Conservation (phyloP, 176 grass and related monocot species). For the Carex pumila region DNA sequence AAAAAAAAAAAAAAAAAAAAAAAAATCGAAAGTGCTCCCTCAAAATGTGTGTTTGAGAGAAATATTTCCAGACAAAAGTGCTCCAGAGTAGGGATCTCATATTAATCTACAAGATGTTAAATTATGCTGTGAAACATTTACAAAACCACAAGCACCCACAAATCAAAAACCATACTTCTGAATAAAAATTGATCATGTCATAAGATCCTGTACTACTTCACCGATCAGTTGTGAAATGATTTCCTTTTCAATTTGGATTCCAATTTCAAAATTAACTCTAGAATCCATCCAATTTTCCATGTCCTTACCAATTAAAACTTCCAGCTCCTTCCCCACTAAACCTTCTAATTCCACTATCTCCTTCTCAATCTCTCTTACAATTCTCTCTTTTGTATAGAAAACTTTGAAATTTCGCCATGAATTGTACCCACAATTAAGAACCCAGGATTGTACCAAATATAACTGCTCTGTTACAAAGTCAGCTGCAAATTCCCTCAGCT, state of each 20-base stretch:
- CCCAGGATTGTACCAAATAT: conserved; percentile 26
- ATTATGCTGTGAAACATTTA: neutral
- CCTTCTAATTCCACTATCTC: conserved; percentile 24
- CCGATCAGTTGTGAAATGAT: conserved; percentile 43
- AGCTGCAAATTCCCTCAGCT: conserved; percentile 11
- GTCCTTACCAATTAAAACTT: conserved; percentile 37
- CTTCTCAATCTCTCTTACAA: conserved; percentile 32
- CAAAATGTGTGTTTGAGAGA: neutral
- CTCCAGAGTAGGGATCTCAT: neutral
- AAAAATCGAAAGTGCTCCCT: neutral
- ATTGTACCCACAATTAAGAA: conserved; percentile 44
- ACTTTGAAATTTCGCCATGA: conserved; percentile 29
- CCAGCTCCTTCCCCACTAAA: conserved; percentile 29
- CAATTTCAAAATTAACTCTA: conserved; percentile 27
- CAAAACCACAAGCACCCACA: conserved; percentile 11
- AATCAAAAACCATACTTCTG: neutral
- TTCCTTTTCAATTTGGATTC: conserved; percentile 51
- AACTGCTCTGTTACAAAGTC: conserved; percentile 43
- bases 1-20: neutral
- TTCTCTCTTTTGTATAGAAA: conserved; percentile 37
- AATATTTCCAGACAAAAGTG: neutral
- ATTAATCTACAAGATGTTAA: neutral
- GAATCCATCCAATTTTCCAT: conserved; percentile 22
- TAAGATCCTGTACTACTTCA: conserved; percentile 42
- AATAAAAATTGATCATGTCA: neutral